Evolutionary conservation across 1,284 basidiomycete species (phyloP), one percentile per base, ranked within the genome.

Genomic region (Apiotrichum gamsii): DNA sequence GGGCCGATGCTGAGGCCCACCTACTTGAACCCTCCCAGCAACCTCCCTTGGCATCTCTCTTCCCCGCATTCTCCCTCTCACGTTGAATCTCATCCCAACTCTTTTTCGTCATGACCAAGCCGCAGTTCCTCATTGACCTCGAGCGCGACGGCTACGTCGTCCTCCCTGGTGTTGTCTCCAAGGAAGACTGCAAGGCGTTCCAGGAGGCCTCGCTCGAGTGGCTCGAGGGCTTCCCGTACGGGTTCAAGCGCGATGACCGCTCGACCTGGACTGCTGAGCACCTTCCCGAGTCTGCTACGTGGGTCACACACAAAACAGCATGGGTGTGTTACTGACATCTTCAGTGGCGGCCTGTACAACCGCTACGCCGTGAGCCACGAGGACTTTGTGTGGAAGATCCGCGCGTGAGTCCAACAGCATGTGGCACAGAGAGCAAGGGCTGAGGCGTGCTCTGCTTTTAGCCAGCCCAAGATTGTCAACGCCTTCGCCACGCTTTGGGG

Each of bases 381-480:
- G 55, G 52, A 58, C 18, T 67, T 64, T 36, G 64, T 67, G 8
- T 70, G 69, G 69, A 52, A 61, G 18, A 67, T 69, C 36, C 47
- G 66, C 23, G 51, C 50, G 48, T 37, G 14, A 37, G 36, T 37
- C 18, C 3, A 8, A n/a, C 14, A n/a, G n/a, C n/a, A n/a, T n/a
- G n/a, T n/a, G n/a, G n/a, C n/a, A n/a, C n/a, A n/a, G n/a, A n/a
- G n/a, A n/a, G n/a, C n/a, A n/a, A n/a, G n/a, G n/a, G n/a, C n/a
- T n/a, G n/a, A n/a, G n/a, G n/a, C n/a, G n/a, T n/a, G n/a, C n/a
- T n/a, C n/a, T n/a, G n/a, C n/a, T n/a, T n/a, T n/a, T n/a, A 37
- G 36, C 2, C 30, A 69, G 43, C 57, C 52, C 2, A 57, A 49
- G 2, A 60, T 70, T 34, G 43, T 62, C n/a, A 49, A 60, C n/a